Evolutionary conservation across 805 yeast genomes (phyloP).

Genomic region (Ogataea nakhonphanomensis): DNA sequence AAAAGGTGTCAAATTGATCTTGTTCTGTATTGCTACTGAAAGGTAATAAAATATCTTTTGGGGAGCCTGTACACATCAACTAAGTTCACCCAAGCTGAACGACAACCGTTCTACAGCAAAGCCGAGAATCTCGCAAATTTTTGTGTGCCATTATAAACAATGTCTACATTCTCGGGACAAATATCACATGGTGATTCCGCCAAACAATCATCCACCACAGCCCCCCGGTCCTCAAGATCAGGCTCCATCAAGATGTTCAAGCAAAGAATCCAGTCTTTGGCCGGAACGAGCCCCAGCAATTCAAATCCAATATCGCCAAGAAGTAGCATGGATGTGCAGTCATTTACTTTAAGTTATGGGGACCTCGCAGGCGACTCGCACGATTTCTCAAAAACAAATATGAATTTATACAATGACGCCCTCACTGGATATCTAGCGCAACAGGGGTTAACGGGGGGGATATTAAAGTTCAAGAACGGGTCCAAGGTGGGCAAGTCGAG

Average conservation of each 20-base stretch:
- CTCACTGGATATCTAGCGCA: conserved; percentile 23
- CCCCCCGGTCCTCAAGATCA: conserved; percentile 18
- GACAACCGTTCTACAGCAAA: no score
- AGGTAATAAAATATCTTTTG: neutral
- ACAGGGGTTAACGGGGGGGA: conserved; percentile 30
- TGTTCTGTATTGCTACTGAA: neutral
- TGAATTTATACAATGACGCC: conserved; percentile 28
- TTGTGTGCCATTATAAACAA: neutral
- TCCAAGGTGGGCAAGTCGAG: conserved; percentile 13
- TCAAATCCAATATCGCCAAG: conserved; percentile 17
- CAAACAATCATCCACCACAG: neutral
- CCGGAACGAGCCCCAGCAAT: conserved; percentile 1
- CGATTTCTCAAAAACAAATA: conserved; percentile 18
- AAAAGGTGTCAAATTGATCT: conserved; percentile 8
- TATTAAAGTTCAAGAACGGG: conserved; percentile 21
- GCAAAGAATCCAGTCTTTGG: conserved; percentile 18
- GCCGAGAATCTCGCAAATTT: neutral
- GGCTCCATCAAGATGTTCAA: conserved; percentile 20
- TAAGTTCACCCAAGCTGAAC: no score
- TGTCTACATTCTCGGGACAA: conserved; percentile 1
- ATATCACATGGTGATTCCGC: conserved; percentile 1
- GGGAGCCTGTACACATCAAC: neutral
- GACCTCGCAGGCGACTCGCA: conserved; percentile 25
- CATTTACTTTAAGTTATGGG: conserved; percentile 23
- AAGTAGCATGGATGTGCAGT: conserved; percentile 19